Base-by-base conservation (phyloP, 2,329 filamentous ascomycete genomes). In the Aspergillus ochraceus region DNA sequence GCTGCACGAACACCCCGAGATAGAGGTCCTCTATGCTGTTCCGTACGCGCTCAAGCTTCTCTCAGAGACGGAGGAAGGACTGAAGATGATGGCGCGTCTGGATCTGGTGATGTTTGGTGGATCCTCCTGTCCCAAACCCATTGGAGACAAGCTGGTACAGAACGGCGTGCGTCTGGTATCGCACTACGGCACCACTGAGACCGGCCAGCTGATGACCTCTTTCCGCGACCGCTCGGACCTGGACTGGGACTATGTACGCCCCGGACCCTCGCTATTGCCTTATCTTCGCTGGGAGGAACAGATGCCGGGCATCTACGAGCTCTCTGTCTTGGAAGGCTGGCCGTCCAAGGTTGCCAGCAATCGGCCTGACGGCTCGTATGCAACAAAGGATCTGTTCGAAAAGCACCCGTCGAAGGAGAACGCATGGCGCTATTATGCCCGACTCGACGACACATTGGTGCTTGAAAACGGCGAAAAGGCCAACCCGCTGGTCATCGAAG, bases 11-110 rank as follows among this genome's bases (percentile, higher is more conserved):
- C 70, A 79, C 59, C 59, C 55, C 3, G 64, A 79, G 14, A 79
- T 81, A 0, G 79, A 88, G 57, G 81, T 84, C 19, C 81, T 89
- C n/a, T 82, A 87, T 59, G 81, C 79, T 2, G 87, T 90, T 0
- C 87, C 87, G 0, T 89, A 89, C 64, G 82, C 84, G 0, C 70
- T 90, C 24, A 88, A 89, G 66, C 74, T 90, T 0, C 75, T 90
- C 0, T 81, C 81, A 0, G 88, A 90, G 67, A 80, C 81, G 0
- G 76, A 83, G 0, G 78, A 81, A 20, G 87, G 87, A 0, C 77
- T 87, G 19, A 67, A 74, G 2, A 71, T 74, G 2, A 70, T 88
- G 24, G 70, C 71, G 0, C 71, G 73, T 9, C 74, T 81, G 17
- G 80, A 84, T 63, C 64, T 85, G 2, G 84, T 88, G 19, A 76